phyloP scores from a whole-genome alignment of 257 asterid species.

The Thymus mandschuricus region DNA sequence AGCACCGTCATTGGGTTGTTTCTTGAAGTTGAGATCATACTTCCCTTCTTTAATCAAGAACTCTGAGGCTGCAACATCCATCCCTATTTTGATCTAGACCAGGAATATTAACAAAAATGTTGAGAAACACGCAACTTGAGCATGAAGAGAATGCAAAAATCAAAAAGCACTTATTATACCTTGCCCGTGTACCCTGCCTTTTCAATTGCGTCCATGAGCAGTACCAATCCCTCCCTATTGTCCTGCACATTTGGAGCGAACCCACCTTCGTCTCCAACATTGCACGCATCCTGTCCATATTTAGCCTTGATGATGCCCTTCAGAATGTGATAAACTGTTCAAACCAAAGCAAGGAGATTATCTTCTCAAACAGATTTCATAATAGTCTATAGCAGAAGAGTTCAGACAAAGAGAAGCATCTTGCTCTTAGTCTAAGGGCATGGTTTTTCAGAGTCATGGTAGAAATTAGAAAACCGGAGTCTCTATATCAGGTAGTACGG shows the following conservation, averaged over 20 bases:
- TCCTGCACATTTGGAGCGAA: slow-evolving; percentile 99
- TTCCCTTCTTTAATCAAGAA: slow-evolving; percentile 81
- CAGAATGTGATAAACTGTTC: slow-evolving; percentile 82
- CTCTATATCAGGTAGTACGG: neutral
- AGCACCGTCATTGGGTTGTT: slow-evolving; percentile 95
- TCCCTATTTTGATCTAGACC: slow-evolving; percentile 92
- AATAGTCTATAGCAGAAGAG: slow-evolving; percentile 1
- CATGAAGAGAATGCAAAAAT: slow-evolving; percentile 12
- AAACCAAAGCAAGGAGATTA: slow-evolving; percentile 29
- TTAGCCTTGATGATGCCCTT: slow-evolving; percentile 97
- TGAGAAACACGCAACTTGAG: slow-evolving; percentile 23
- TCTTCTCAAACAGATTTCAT: slow-evolving; percentile 14
- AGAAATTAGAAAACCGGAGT: slow-evolving; percentile 14
- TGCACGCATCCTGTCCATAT: slow-evolving; percentile 99
- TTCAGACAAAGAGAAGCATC: slow-evolving; percentile 4
- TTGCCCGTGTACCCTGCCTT: slow-evolving; percentile 95
- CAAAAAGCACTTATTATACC: slow-evolving; percentile 40
- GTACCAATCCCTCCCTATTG: slow-evolving; percentile 88
- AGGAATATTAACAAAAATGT: slow-evolving; percentile 12
- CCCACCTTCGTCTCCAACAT: slow-evolving; percentile 99
- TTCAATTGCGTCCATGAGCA: slow-evolving; percentile 93
- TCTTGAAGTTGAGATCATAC: slow-evolving; percentile 96
- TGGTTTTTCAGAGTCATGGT: neutral
- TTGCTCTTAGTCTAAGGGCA: neutral
- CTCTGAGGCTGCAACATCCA: slow-evolving; percentile 99